Evolutionary conservation across 192 early-diverging fungal species (phyloP).

Genomic region (Rhizoclosmatium globosum): DNA sequence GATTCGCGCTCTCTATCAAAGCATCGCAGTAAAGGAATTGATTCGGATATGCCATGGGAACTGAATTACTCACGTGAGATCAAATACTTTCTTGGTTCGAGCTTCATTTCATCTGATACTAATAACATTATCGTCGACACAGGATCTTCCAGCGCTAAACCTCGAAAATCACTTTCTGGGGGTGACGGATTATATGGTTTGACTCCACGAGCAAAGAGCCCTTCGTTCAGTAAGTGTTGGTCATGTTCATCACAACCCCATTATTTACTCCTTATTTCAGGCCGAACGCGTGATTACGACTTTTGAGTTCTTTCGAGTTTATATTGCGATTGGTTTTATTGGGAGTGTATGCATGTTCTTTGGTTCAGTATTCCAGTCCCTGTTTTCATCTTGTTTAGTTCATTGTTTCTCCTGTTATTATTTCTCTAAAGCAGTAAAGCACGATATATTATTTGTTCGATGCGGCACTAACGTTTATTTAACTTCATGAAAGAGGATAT

Average conservation of each 20-base stretch:
- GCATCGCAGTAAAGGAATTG: slow-evolving; percentile 4
- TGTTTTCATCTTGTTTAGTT: too few species aligned
- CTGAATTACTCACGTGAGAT: neutral
- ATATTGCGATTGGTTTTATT: neutral
- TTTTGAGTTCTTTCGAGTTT: neutral
- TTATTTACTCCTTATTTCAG: neutral
- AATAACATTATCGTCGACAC: neutral
- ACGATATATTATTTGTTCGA: too few species aligned
- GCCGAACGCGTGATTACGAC: slow-evolving; percentile 34
- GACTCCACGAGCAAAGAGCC: slow-evolving; percentile 15
- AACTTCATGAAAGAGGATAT: too few species aligned
- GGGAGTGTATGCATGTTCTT: neutral
- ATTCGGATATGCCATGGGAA: slow-evolving; percentile 10
- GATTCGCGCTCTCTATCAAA: slow-evolving; percentile 9
- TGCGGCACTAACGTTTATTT: too few species aligned
- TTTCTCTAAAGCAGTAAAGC: too few species aligned
- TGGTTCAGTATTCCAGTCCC: too few species aligned
- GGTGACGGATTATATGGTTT: slow-evolving; percentile 2
- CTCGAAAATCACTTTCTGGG: slow-evolving; percentile 20
- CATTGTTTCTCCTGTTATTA: too few species aligned
- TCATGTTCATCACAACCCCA: neutral
- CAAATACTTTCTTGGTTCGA: neutral
- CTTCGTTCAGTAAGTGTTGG: slow-evolving; percentile 15
- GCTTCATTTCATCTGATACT: neutral
- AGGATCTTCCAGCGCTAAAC: slow-evolving; percentile 21